These are phyloP conservation scores for Neurospora sp. DNA, from an alignment of 495 filamentous ascomycete genomes.

Conservation along the genomic window DNA sequence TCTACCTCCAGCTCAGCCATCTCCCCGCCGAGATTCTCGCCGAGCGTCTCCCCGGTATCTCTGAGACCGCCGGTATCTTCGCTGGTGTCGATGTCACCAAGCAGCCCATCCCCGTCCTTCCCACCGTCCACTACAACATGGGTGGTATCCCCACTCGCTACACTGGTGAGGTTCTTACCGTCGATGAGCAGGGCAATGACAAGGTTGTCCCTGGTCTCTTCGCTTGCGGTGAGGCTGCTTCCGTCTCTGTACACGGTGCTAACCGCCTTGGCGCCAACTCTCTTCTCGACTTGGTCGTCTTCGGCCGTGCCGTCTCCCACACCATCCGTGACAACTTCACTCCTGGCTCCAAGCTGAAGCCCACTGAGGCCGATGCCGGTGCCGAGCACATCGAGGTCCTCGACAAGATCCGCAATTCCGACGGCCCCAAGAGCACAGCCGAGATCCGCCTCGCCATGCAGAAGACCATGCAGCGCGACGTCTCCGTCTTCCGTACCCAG, in stretches of 20 bases:
- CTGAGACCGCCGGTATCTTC: slow-evolving; percentile 95
- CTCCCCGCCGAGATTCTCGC: slow-evolving; percentile 81
- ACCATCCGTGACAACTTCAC: slow-evolving; percentile 85
- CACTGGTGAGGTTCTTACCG: slow-evolving; percentile 86
- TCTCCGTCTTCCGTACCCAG: slow-evolving; percentile 94
- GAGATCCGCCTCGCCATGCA: slow-evolving; percentile 91
- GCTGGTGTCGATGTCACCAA: slow-evolving; percentile 92
- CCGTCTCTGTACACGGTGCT: slow-evolving; percentile 93
- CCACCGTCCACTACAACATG: slow-evolving; percentile 99
- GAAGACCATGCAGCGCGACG: slow-evolving; percentile 94
- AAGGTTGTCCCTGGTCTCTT: slow-evolving; percentile 93
- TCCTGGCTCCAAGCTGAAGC: slow-evolving; percentile 64
- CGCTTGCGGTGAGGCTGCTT: slow-evolving; percentile 93
- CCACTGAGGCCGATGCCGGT: slow-evolving; percentile 72
- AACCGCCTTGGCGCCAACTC: slow-evolving; percentile 98
- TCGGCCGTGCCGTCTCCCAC: slow-evolving; percentile 92
- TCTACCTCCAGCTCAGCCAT: slow-evolving; percentile 94
- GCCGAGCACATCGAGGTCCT: slow-evolving; percentile 76
- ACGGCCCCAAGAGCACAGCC: slow-evolving; percentile 74
- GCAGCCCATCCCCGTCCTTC: slow-evolving; percentile 92
- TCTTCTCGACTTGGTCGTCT: slow-evolving; percentile 91
- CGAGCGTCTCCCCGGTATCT: slow-evolving; percentile 96
- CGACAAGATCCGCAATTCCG: slow-evolving; percentile 71
- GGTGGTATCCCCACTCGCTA: slow-evolving; percentile 96
- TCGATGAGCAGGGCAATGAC: slow-evolving; percentile 75